A percentile compares a stretch with the other conserved stretches of the same genome.
Conservation (phyloP, 768 basidiomycete genomes). For the Punctularia strigosozonata region DNA sequence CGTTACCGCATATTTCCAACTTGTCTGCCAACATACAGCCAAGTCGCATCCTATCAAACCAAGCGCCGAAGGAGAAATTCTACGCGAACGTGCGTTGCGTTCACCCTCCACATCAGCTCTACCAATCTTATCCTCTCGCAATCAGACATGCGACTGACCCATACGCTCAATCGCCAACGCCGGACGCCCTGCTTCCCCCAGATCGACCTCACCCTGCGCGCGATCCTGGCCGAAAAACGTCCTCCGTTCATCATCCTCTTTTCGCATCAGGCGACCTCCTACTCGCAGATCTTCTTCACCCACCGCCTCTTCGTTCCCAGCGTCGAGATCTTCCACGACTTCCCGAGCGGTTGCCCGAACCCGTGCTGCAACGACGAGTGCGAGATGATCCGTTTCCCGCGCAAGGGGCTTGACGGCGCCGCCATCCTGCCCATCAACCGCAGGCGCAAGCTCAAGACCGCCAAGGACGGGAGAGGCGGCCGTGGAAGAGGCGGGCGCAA, state of each 20-base stretch:
- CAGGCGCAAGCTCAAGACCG: conserved; percentile 33
- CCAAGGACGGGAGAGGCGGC: conserved; percentile 20
- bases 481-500: too few relatives aligned
- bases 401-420: conserved; percentile 49
- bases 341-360: conserved; percentile 70
- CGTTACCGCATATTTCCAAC: conserved; percentile 67
- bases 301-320: conserved; percentile 59
- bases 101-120: background rate
- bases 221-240: conserved; percentile 63
- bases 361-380: conserved; percentile 73
- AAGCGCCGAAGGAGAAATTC: conserved; percentile 54
- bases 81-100: conserved; percentile 50
- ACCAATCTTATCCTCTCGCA: conserved; percentile 1
- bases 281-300: conserved; percentile 75
- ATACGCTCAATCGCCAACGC: conserved; percentile 53
- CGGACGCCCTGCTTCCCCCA: conserved; percentile 77
- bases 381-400: conserved; percentile 72
- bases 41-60: conserved; percentile 53
- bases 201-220: conserved; percentile 67
- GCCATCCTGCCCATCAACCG: conserved; percentile 51
- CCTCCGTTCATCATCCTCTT: conserved; percentile 71
- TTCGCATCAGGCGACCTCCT: conserved; percentile 71
- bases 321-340: conserved; percentile 63
- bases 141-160: conserved; percentile 54
- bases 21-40: conserved; percentile 55